A percentile compares a stretch with the other conserved stretches of the same genome.
These are phyloP conservation scores for Trametes punicea DNA, from an alignment of 768 basidiomycete species.

Conservation along the genomic window DNA sequence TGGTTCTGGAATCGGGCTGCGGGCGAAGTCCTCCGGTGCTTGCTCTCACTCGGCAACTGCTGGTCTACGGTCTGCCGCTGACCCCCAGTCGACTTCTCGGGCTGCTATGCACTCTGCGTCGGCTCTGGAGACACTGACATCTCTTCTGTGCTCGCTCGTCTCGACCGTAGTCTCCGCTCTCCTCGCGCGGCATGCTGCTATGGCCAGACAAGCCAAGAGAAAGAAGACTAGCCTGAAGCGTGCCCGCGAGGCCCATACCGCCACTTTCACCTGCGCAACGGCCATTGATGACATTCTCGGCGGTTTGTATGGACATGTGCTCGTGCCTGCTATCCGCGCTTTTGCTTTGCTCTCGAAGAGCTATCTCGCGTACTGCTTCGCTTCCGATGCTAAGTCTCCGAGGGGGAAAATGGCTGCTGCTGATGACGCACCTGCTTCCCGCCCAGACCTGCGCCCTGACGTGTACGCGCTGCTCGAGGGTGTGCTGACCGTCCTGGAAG, in stretches of 20 bases:
- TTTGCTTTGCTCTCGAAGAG: constrained; percentile 28
- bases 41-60: too few species aligned
- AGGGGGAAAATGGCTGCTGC: too few species aligned
- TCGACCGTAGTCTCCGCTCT: constrained; percentile 4
- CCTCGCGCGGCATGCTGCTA: not conserved
- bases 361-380: constrained; percentile 14
- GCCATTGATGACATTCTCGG: constrained; percentile 22
- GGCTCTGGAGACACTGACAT: not conserved
- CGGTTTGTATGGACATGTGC: constrained; percentile 17
- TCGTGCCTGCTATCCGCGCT: constrained; percentile 30
- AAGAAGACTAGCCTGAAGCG: not conserved
- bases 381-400: not conserved
- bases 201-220: not conserved
- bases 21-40: too few species aligned
- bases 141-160: not conserved
- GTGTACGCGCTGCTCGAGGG: constrained; percentile 21
- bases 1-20: not conserved
- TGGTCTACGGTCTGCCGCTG: too few species aligned
- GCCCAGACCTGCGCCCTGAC: constrained; percentile 22
- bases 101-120: too few species aligned
- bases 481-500: constrained; percentile 16
- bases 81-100: too few species aligned
- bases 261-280: not conserved
- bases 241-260: not conserved
- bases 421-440: not conserved